Evolutionary conservation across 768 basidiomycete species (phyloP).

Genomic region (Myochromella boudieri): DNA sequence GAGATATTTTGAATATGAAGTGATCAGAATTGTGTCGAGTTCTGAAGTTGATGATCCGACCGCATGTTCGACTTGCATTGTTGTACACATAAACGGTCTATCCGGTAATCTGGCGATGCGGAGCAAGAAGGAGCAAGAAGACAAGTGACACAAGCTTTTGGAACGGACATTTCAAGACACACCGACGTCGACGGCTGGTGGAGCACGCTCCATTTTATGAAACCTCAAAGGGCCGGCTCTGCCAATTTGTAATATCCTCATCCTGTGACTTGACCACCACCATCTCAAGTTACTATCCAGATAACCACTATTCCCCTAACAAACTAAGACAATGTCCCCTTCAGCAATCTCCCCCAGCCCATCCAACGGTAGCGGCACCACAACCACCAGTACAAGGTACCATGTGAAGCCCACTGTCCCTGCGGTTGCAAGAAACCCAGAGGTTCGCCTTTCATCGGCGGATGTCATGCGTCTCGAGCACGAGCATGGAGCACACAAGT

Average conservation of each 20-base stretch:
- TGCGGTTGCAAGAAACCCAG: neutral
- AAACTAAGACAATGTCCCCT: constrained; percentile 22
- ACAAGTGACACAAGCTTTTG: neutral
- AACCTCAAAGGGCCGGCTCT: constrained; percentile 4
- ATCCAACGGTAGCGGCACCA: constrained; percentile 24
- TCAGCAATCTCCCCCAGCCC: constrained; percentile 18
- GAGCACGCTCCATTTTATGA: constrained; percentile 11
- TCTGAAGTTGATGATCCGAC: constrained; percentile 8
- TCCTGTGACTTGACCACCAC: constrained; percentile 16
- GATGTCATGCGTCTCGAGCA: constrained; percentile 82
- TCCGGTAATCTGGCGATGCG: constrained; percentile 4
- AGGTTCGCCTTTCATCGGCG: constrained; percentile 48
- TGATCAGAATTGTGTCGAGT: neutral
- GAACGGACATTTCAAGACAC: neutral
- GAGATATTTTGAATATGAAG: no score
- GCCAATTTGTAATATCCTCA: constrained; percentile 9
- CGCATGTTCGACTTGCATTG: neutral
- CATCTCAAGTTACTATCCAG: constrained; percentile 1
- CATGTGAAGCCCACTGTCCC: constrained; percentile 6
- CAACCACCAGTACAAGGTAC: constrained; percentile 19
- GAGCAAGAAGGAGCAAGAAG: no score
- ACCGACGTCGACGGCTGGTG: constrained; percentile 18
- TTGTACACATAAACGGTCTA: no score
- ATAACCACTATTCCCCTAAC: neutral
- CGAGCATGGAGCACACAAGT: constrained; percentile 88